These are phyloP conservation scores for Schizosaccharomyces octosporus DNA, from an alignment of 805 yeast species.

Conservation along the genomic window DNA sequence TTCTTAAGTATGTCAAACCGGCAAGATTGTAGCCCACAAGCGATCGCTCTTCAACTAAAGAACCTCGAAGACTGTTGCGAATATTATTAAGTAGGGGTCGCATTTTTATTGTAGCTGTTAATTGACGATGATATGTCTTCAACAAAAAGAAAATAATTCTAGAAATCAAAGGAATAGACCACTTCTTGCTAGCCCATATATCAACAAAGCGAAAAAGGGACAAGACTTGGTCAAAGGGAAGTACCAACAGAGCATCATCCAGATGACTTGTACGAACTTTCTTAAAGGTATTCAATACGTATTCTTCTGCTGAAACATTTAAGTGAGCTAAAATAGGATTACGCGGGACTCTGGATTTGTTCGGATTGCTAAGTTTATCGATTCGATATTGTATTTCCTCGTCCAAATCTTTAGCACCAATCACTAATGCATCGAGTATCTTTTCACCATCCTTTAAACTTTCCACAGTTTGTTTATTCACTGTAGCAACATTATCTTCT, in stretches of 20 bases:
- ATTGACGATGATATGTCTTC: conserved; percentile 50
- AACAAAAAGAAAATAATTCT: conserved; percentile 54
- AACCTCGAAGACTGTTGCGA: conserved; percentile 32
- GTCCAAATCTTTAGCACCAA: conserved; percentile 49
- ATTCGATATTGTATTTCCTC: conserved; percentile 26
- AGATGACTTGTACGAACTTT: conserved; percentile 63
- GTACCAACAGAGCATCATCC: conserved; percentile 74
- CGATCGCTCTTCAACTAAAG: conserved; percentile 26
- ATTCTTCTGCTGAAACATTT: conserved; percentile 44
- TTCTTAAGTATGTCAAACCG: conserved; percentile 49
- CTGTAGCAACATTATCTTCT: conserved; percentile 20
- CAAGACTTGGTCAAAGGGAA: conserved; percentile 67
- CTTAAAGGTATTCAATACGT: conserved; percentile 46
- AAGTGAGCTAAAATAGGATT: conserved; percentile 48
- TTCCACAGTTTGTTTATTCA: conserved; percentile 63
- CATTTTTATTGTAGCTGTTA: conserved; percentile 26
- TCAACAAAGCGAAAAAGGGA: conserved; percentile 49
- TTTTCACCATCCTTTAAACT: conserved; percentile 87
- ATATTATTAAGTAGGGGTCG: conserved; percentile 42
- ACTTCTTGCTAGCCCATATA: conserved; percentile 32
- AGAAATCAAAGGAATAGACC: conserved; percentile 40
- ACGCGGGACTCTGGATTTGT: conserved; percentile 30
- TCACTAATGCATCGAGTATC: conserved; percentile 71
- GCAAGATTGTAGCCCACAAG: conserved; percentile 66
- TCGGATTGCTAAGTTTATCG: conserved; percentile 21